These are phyloP conservation scores for Juglanconis juglandina DNA, from an alignment of 2,329 filamentous ascomycete genomes.

Conservation along the genomic window DNA sequence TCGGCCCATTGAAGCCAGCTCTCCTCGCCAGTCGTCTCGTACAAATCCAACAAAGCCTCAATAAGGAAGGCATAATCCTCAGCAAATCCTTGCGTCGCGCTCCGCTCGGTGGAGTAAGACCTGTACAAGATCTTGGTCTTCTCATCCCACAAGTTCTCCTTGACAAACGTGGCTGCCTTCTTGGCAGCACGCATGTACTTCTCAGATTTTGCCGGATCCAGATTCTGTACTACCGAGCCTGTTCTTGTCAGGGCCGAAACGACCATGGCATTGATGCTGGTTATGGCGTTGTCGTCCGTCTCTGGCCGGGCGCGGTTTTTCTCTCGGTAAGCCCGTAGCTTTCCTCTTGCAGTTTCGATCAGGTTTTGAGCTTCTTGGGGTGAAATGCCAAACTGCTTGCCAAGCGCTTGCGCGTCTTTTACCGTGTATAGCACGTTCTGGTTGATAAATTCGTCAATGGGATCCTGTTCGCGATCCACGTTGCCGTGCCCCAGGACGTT, in stretches of 20 bases:
- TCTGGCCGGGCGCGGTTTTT: slow-evolving; percentile 71
- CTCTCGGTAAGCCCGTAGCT: slow-evolving; percentile 69
- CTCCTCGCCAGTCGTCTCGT: slow-evolving; percentile 76
- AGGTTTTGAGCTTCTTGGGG: slow-evolving; percentile 66
- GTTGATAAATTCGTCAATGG: slow-evolving; percentile 90
- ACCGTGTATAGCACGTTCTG: slow-evolving; percentile 82
- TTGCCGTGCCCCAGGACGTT: slow-evolving; percentile 82
- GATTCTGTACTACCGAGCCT: slow-evolving; percentile 61
- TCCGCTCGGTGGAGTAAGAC: slow-evolving; percentile 65
- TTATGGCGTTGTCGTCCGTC: slow-evolving; percentile 84
- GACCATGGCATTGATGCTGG: slow-evolving; percentile 83
- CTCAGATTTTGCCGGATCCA: slow-evolving; percentile 54
- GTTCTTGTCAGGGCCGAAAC: slow-evolving; percentile 78
- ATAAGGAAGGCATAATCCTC: slow-evolving; percentile 94
- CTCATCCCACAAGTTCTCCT: slow-evolving; percentile 67
- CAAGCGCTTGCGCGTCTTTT: slow-evolving; percentile 65
- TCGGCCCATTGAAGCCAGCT: slow-evolving; percentile 77
- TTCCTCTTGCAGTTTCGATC: slow-evolving; percentile 63
- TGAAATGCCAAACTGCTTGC: slow-evolving; percentile 69
- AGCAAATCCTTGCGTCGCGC: slow-evolving; percentile 71
- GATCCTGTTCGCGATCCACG: slow-evolving; percentile 75
- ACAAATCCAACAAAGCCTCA: slow-evolving; percentile 77
- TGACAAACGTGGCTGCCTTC: slow-evolving; percentile 69
- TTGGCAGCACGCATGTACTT: slow-evolving; percentile 64
- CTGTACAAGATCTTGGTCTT: slow-evolving; percentile 63